Evolutionary conservation across 768 basidiomycete species (phyloP), one percentile per base, ranked within the genome.

Genomic region (Termitomyces sp.): DNA sequence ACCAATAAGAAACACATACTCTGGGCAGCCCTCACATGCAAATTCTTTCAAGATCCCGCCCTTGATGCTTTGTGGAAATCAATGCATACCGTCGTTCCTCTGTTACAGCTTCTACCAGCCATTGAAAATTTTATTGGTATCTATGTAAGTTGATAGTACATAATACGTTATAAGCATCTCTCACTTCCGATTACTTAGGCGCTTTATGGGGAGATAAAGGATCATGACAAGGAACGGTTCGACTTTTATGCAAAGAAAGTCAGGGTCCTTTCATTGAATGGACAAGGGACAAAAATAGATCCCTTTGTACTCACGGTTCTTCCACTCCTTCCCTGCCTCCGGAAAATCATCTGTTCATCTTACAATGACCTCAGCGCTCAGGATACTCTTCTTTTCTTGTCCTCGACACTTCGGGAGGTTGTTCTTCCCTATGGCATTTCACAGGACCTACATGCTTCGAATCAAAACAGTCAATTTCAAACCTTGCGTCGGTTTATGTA

Each of bases 11-110:
- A 29, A 29, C 29, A 29, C n/a, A n/a, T 62, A 16, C 43, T 57
- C 7, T 16, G 34, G 26, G 54, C 48, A 0, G 57, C 59, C 2
- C 44, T 60, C 10, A 61, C 57, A 8, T 63, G 62, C 57, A 63
- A 14, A 2, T 41, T 36, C 12, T 58, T 63, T 34, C 34, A 12
- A 24, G 59, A 56, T 13, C 54, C 59, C 5, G 57, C 62, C 4
- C 53, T 58, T 7, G 55, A 63, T 32, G 54, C 32, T 5, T 36
- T 63, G 24, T 63, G 59, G 62, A 44, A 29, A 32, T 49, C 46
- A 7, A 34, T 62, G 31, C 16, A 60, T 27, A 44, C 43, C 10
- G 42, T 53, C 3, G 12, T 53, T 22, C 52, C 51, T 3, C 39
- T 53, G 18, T 39, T 53, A 31, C 39, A 16, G 26, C 52, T 53